phyloP scores from a whole-genome alignment of 805 yeast species.

The Ogataea henricii region DNA sequence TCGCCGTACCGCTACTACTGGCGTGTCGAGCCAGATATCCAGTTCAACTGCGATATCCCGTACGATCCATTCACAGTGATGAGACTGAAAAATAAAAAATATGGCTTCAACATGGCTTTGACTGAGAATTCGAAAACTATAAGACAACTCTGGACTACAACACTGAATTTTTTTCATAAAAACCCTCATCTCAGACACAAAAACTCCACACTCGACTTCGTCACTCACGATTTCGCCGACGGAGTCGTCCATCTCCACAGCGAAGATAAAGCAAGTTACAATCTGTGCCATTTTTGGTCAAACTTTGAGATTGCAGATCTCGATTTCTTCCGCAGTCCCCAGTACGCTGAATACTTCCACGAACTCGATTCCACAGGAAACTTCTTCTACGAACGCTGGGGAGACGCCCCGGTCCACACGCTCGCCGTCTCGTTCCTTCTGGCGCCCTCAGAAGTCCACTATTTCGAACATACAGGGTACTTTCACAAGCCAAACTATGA shows the following conservation, averaged over 20 bases:
- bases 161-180: conserved; percentile 43
- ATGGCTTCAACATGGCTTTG: conserved; percentile 53
- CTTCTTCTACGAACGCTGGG: conserved; percentile 78
- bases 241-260: conserved; percentile 38
- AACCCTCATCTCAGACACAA: conserved; percentile 40
- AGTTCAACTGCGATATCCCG: conserved; percentile 51
- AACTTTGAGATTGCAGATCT: conserved; percentile 68
- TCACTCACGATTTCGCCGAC: conserved; percentile 45
- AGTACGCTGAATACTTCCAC: conserved; percentile 56
- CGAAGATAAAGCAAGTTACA: conserved; percentile 46
- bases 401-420: conserved; percentile 76
- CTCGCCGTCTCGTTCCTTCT: conserved; percentile 60
- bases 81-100: conserved; percentile 47
- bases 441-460: conserved; percentile 49
- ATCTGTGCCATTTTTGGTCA: conserved; percentile 63
- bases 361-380: conserved; percentile 62
- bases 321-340: conserved; percentile 57
- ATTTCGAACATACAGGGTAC: conserved; percentile 62
- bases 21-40: conserved; percentile 58
- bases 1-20: conserved; percentile 53
- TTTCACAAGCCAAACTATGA: conserved; percentile 56
- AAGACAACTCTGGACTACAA: conserved; percentile 50
- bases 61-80: conserved; percentile 50
- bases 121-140: conserved; percentile 50
- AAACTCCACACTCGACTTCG: conserved; percentile 45